Base-by-base conservation (phyloP, 2,329 filamentous ascomycete genomes). In the Talaromyces funiculosus region DNA sequence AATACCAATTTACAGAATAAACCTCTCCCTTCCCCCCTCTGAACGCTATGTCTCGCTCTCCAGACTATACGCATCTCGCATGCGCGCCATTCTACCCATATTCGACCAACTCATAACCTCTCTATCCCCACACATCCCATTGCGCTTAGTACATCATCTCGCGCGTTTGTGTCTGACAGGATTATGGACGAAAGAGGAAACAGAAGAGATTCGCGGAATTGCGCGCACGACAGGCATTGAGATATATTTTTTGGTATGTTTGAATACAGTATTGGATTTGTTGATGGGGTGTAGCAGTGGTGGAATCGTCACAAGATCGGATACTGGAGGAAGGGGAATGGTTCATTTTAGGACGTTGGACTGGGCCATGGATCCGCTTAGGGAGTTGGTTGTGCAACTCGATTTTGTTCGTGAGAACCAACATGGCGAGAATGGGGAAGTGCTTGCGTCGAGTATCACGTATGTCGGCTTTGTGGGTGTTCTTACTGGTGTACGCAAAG, bases 251-350 rank as follows among this genome's bases (percentile, higher is more conserved):
- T 75, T 89, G 0, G 80, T 89, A 2, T 80, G 81, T 2, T 80
- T 87, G 65, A 89, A 89, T 65, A 82, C 84, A 1, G 71, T 88
- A 1, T 75, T 89, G 1, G 86, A 89, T 66, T 72, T 83, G 4
- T 74, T 89, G 37, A 81, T 89, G 72, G 86, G 86, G 2, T 89
- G 86, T 68, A 88, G 86, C 1, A 86, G 83, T 62, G 83, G 83
- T 22, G 83, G 77, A 16, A 73, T 71, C 2, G 67, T 68, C 40
- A 62, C 62, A 4, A 61, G 66, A 14, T 61, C 59, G 7, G 22
- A 16, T 12, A 4, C 2, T 3, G 42, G 42, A 14, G 20, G 12
- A 1, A n/a, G 9, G 42, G 57, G 63, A 61, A 73, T 75, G 70
- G 61, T 75, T 10, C 70, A 73, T 67, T 78, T 78, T 62, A 69